Conservation (phyloP, 1,139 yeast species). For the Lizanozyma gosingica region DNA sequence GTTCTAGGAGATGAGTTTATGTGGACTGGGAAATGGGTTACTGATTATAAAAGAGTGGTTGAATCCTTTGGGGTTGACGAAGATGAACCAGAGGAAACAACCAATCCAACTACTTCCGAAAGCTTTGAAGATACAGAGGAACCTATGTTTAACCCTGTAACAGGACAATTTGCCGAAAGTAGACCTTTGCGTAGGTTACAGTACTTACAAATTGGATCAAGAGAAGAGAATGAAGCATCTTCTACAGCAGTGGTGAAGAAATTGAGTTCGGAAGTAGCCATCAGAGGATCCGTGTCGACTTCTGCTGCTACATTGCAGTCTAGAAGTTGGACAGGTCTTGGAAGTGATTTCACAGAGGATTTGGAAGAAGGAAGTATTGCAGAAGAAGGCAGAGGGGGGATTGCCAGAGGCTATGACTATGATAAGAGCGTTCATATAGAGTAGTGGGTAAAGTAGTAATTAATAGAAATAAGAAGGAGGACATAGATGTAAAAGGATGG, state of each 20-base stretch:
- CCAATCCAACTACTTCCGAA: conserved; percentile 9
- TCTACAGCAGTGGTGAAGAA: conserved; percentile 44
- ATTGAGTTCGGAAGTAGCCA: conserved; percentile 51
- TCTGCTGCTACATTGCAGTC: conserved; percentile 71
- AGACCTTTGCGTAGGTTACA: conserved; percentile 64
- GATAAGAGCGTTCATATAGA: conserved; percentile 9
- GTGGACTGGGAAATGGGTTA: conserved; percentile 93
- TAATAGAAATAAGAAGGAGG: too few relatives aligned
- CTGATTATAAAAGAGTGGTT: conserved; percentile 57
- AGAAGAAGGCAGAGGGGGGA: conserved; percentile 77
- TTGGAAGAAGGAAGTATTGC: conserved; percentile 58
- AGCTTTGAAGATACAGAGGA: conserved; percentile 46
- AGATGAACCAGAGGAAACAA: conserved; percentile 10
- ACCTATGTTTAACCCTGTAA: conserved; percentile 83
- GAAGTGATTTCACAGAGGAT: conserved; percentile 58
- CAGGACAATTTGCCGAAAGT: conserved; percentile 65
- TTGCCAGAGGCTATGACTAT: conserved; percentile 74
- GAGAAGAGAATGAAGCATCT: conserved; percentile 10
- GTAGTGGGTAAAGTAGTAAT: neutral
- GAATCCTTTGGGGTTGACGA: conserved; percentile 13
- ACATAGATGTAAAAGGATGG: too few relatives aligned
- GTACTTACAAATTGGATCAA: conserved; percentile 49
- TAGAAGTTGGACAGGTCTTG: conserved; percentile 84
- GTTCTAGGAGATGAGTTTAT: conserved; percentile 67
- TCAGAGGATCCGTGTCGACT: conserved; percentile 78